Conservation (phyloP, 305 asterid genomes). For the Fraxinus floribunda region DNA sequence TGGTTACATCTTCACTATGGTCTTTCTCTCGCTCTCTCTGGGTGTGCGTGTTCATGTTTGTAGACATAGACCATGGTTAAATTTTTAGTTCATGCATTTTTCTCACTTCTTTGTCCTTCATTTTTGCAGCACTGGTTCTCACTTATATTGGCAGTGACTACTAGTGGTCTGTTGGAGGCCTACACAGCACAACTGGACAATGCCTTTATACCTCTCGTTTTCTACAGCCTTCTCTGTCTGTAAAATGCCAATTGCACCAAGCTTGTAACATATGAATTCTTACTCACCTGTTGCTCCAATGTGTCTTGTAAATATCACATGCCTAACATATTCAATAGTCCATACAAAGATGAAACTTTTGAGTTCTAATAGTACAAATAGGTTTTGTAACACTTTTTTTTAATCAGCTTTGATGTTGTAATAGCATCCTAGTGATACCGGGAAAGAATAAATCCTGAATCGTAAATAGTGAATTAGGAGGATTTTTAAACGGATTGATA, state of each 20-base stretch:
- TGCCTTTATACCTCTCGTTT: conserved; percentile 94
- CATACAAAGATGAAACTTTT: not conserved
- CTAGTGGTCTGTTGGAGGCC: conserved; percentile 88
- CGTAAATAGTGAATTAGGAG: not conserved
- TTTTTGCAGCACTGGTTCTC: conserved; percentile 84
- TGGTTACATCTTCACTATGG: conserved; percentile 80
- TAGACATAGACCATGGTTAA: not conserved
- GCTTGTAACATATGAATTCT: not conserved
- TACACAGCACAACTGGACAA: conserved; percentile 96
- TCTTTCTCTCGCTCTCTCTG: conserved; percentile 24
- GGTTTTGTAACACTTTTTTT: not conserved
- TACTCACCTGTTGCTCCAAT: not conserved
- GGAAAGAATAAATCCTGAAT: not conserved
- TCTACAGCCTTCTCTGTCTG: conserved; percentile 88
- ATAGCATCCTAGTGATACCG: not conserved
- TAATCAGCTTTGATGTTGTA: not conserved
- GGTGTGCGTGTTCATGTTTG: not conserved
- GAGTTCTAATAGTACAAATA: not conserved
- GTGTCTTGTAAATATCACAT: conserved; percentile 29
- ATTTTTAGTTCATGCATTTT: not conserved
- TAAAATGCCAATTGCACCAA: conserved; percentile 22
- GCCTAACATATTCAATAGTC: conserved; percentile 15
- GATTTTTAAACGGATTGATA: not conserved
- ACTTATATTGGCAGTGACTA: conserved; percentile 72
- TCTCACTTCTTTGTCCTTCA: conserved; percentile 24